These are phyloP conservation scores for Aspergillus sergii DNA, from an alignment of 2,329 filamentous ascomycete genomes.

Conservation along the genomic window DNA sequence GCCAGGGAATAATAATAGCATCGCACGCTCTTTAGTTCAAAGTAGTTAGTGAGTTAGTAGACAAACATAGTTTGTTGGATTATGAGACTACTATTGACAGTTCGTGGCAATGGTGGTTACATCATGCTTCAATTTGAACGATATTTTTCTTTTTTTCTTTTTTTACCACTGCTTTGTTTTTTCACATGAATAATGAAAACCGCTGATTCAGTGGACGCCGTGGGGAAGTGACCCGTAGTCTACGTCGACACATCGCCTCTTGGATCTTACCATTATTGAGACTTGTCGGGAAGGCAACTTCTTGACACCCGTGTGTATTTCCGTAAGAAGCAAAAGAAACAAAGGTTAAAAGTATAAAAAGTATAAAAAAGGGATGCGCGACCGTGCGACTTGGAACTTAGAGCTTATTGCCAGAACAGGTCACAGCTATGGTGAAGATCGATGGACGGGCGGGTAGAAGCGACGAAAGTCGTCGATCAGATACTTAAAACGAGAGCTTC, in stretches of 20 bases:
- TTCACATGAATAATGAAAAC: too few species aligned
- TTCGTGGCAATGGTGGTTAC: neutral
- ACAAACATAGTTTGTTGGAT: neutral
- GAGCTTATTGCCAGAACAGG: neutral
- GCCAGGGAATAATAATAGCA: neutral
- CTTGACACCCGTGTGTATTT: neutral
- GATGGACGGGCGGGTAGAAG: constrained; percentile 4
- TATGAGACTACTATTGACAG: neutral
- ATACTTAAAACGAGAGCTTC: constrained; percentile 9
- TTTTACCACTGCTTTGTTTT: too few species aligned
- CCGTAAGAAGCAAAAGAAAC: neutral
- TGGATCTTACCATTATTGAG: neutral
- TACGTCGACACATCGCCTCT: neutral
- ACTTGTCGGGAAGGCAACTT: neutral
- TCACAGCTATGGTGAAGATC: neutral
- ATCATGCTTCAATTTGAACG: neutral
- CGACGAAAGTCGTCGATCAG: constrained; percentile 6
- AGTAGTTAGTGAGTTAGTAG: neutral
- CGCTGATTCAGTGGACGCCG: neutral
- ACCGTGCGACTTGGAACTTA: constrained; percentile 1
- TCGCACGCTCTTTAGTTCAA: too few species aligned
- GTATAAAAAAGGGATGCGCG: neutral
- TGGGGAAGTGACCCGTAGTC: neutral
- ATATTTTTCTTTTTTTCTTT: neutral
- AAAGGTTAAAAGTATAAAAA: neutral